phyloP scores from a whole-genome alignment of 495 filamentous ascomycete genomes.

The Lindgomyces ingoldianus region DNA sequence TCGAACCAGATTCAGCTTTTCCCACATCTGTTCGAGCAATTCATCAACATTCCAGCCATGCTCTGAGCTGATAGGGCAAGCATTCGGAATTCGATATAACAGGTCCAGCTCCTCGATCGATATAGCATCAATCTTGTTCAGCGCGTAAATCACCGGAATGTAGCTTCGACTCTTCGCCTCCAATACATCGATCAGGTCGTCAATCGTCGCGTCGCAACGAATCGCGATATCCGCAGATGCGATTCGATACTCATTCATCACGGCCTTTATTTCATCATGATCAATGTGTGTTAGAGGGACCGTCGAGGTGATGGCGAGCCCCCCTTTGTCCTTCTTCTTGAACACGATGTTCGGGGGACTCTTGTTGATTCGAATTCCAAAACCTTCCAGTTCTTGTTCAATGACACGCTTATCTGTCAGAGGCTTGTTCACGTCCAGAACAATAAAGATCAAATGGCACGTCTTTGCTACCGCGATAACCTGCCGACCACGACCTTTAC shows the following conservation, averaged over 20 bases:
- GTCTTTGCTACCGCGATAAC: conserved; percentile 99
- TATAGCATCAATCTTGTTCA: conserved; percentile 99
- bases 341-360: conserved; percentile 94
- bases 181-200: conserved; percentile 92
- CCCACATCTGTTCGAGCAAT: conserved; percentile 96
- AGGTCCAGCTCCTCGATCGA: conserved; percentile 96
- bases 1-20: conserved; percentile 84
- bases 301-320: conserved; percentile 90
- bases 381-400: conserved; percentile 94
- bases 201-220: conserved; percentile 88
- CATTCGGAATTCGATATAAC: conserved; percentile 93
- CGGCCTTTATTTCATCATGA: conserved; percentile 93
- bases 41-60: conserved; percentile 99
- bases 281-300: conserved; percentile 89
- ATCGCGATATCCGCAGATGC: conserved; percentile 97
- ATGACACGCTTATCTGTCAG: conserved; percentile 96
- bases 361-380: conserved; percentile 98
- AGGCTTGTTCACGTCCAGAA: conserved; percentile 97
- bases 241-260: conserved; percentile 96
- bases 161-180: conserved; percentile 95
- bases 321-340: conserved; percentile 99
- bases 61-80: conserved; percentile 94
- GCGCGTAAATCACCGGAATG: conserved; percentile 95
- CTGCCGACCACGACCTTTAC: conserved; percentile 95
- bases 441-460: conserved; percentile 98